Base-by-base conservation (phyloP, 768 basidiomycete species). In the Boletus rubescentipes region DNA sequence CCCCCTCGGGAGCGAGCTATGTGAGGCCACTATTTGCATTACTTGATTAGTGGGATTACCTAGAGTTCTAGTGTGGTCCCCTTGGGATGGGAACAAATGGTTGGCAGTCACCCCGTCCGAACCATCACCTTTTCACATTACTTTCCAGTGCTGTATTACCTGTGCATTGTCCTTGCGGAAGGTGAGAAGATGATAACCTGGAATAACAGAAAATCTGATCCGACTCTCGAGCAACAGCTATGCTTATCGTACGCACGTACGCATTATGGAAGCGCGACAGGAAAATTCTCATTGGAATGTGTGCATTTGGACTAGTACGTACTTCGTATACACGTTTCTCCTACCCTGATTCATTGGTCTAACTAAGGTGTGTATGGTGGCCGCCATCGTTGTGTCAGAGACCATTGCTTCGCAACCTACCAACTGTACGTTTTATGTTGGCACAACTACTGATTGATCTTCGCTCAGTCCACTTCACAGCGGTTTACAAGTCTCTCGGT, bases 201-300 rank as follows among this genome's bases (percentile, higher is more conserved):
- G 30, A 4, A 20, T 41, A 37, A 9, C 8, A 20, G 18, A 23
- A 42, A 39, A n/a, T 18, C 20, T 37, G 35, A 31, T 42, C 18
- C 12, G 51, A 21, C 20, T n/a, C 12, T 20, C 15, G 18, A 16
- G 11, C 12, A 6, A 36, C 23, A 63, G 61, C 18, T 1, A 63
- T 63, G 51, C 55, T 63, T 36, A 45, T 61, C 10, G 53, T 64
- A 20, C 59, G 62, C 29, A 63, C 62, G 35, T 64, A 60, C 10
- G 55, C 41, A 1, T 55, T 63, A 47, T 63, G 62, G 62, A 51
- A 54, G 7, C 34, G 41, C 12, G 18, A 57, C 18, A 64, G 30
- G 62, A 63, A 21, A 49, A 45, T 64, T 14, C 62, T 63, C 4
- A 35, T 58, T 7, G 55, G 62, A 37, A 61, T 53, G 45, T 56